Conservation (phyloP, 2,329 filamentous ascomycete species). For the Pseudogymnoascus sp. region DNA sequence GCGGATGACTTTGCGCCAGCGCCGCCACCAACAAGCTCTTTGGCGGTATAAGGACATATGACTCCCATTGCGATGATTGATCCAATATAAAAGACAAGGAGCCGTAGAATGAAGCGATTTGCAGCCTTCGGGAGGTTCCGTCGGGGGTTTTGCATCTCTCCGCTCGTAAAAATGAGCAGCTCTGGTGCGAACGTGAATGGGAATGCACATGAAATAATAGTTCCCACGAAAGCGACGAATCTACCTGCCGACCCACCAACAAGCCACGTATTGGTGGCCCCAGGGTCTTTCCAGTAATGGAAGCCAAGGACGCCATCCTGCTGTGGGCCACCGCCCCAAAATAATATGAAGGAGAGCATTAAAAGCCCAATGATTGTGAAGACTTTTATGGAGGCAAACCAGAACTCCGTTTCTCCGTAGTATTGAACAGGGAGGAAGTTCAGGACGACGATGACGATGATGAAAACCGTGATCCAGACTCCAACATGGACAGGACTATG, state of each 20-base stretch:
- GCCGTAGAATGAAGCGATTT: slow-evolving; percentile 49
- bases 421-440: slow-evolving; percentile 49
- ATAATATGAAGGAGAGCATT: slow-evolving; percentile 46
- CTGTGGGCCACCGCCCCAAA: slow-evolving; percentile 46
- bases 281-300: slow-evolving; percentile 37
- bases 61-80: slow-evolving; percentile 51
- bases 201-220: slow-evolving; percentile 41
- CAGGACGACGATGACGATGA: slow-evolving; percentile 44
- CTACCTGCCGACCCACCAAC: slow-evolving; percentile 37
- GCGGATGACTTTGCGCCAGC: slow-evolving; percentile 40
- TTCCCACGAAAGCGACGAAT: slow-evolving; percentile 50
- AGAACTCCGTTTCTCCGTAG: slow-evolving; percentile 55
- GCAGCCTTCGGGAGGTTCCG: slow-evolving; percentile 59
- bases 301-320: slow-evolving; percentile 41
- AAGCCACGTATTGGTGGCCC: slow-evolving; percentile 32
- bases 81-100: slow-evolving; percentile 53
- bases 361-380: slow-evolving; percentile 50
- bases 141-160: slow-evolving; percentile 56
- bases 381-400: slow-evolving; percentile 53
- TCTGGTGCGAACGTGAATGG: slow-evolving; percentile 53
- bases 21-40: slow-evolving; percentile 44
- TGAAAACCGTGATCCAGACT: slow-evolving; percentile 52
- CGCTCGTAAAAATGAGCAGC: slow-evolving; percentile 51
- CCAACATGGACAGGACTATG: slow-evolving; percentile 37
- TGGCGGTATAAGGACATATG: slow-evolving; percentile 51